A percentile compares a stretch with the other conserved stretches of the same genome.
Conservation (phyloP, 192 early-diverging fungal genomes). For the Backusella morwellensis region DNA sequence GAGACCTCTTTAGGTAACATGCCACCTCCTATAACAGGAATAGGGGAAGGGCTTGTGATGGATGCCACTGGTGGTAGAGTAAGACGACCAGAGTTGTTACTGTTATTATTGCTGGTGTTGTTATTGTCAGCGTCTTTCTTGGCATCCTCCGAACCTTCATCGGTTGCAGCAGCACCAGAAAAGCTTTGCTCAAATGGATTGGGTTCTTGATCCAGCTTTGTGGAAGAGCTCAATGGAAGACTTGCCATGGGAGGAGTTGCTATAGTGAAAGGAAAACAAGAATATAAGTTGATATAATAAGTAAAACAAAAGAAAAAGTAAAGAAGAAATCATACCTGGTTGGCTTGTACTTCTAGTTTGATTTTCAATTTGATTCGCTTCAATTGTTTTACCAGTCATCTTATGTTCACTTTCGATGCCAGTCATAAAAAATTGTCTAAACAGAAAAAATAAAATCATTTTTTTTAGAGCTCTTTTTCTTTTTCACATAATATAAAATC, state of each 20-base stretch:
- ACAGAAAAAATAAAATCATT: background rate
- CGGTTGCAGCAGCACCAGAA: conserved; percentile 38
- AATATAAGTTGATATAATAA: background rate
- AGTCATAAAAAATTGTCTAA: conserved; percentile 8
- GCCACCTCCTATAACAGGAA: conserved; percentile 21
- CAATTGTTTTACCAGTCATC: background rate
- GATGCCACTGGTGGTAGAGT: conserved; percentile 72
- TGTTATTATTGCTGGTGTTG: background rate
- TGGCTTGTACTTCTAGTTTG: background rate
- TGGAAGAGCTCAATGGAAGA: conserved; percentile 11
- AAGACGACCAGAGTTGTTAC: conserved; percentile 17
- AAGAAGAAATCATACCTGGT: background rate
- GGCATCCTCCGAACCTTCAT: conserved; percentile 19
- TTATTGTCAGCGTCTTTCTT: background rate
- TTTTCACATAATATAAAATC: background rate
- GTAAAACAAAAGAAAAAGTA: background rate
- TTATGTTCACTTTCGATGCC: conserved; percentile 8
- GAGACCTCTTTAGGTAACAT: conserved; percentile 30
- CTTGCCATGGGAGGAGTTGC: conserved; percentile 15
- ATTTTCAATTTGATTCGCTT: conserved; percentile 10
- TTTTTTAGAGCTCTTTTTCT: background rate
- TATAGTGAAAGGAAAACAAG: background rate
- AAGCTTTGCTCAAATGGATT: conserved; percentile 91
- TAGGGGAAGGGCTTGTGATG: conserved; percentile 51
- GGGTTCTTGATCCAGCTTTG: conserved; percentile 79